A percentile compares a stretch with the other conserved stretches of the same genome.
Conservation (phyloP, 2,329 filamentous ascomycete genomes). For the Tolypocladium capitatum region DNA sequence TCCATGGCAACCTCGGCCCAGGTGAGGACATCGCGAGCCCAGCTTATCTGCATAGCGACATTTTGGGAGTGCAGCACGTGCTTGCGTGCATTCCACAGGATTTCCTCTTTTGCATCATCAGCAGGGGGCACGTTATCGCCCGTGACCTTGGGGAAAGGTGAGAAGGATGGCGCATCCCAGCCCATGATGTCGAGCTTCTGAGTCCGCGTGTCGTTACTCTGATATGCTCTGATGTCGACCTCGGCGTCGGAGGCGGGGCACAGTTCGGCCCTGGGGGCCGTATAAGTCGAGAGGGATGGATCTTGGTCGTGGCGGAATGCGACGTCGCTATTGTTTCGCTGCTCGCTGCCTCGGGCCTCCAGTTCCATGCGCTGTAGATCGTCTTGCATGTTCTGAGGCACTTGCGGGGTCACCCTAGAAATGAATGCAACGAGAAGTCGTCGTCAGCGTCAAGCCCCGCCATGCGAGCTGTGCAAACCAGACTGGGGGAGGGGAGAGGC, state of each 20-base stretch:
- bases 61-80: constrained; percentile 87
- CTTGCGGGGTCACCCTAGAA: constrained; percentile 79
- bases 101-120: constrained; percentile 86
- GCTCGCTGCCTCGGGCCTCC: constrained; percentile 44
- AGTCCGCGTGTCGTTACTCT: constrained; percentile 23
- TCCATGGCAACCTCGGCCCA: constrained; percentile 79
- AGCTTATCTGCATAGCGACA: constrained; percentile 89
- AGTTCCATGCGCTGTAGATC: constrained; percentile 85
- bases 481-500: not conserved
- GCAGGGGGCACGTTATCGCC: constrained; percentile 85
- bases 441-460: constrained; percentile 24
- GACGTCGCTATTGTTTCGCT: constrained; percentile 18
- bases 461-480: not conserved
- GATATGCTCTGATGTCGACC: constrained; percentile 22
- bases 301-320: constrained; percentile 26
- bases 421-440: constrained; percentile 15
- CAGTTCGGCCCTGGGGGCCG: constrained; percentile 9
- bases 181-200: constrained; percentile 27
- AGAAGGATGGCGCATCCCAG: constrained; percentile 62
- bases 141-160: constrained; percentile 76
- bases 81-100: constrained; percentile 70
- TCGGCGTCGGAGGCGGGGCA: constrained; percentile 15
- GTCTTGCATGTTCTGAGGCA: constrained; percentile 92
- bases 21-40: constrained; percentile 83
- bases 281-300: constrained; percentile 29